phyloP scores from a whole-genome alignment of 1,139 yeast genomes.

The Yamadazyma songkhlaensis region DNA sequence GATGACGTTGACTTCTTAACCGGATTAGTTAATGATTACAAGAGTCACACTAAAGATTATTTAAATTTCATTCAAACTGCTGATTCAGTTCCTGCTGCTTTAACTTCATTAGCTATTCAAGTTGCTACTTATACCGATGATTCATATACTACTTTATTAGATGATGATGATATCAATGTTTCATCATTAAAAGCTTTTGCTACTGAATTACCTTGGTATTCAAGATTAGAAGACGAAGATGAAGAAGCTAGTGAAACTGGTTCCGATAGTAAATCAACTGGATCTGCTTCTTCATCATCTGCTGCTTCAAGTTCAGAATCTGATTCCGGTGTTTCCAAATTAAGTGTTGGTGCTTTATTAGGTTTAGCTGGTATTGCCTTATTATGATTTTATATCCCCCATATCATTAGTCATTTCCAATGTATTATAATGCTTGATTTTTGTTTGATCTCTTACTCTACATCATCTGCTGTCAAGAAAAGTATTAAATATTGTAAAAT shows the following conservation, averaged over 20 bases:
- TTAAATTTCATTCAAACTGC: conserved; percentile 34
- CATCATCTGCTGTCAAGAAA: conserved; percentile 27
- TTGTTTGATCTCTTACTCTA: too few relatives aligned
- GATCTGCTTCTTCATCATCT: conserved; percentile 8
- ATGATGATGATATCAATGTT: conserved; percentile 22
- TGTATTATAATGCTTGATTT: too few relatives aligned
- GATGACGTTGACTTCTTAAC: conserved; percentile 37
- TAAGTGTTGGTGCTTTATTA: conserved; percentile 29
- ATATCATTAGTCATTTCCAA: too few relatives aligned
- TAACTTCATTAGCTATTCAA: conserved; percentile 34
- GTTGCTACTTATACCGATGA: conserved; percentile 42
- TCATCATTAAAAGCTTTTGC: conserved; percentile 31
- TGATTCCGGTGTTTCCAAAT: conserved; percentile 13
- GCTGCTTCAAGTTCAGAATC: conserved; percentile 10
- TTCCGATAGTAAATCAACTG: conserved; percentile 10
- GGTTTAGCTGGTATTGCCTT: conserved; percentile 38
- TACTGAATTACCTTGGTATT: conserved; percentile 44
- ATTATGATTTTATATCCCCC: conserved; percentile 17
- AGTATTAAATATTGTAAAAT: conserved; percentile 36
- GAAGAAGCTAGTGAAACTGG: conserved; percentile 10
- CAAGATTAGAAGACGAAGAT: conserved; percentile 23
- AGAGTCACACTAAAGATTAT: conserved; percentile 24
- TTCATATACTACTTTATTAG: conserved; percentile 39
- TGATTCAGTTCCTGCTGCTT: conserved; percentile 27
- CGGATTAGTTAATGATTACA: conserved; percentile 38